These are phyloP conservation scores for Nelumbo lutea DNA, from an alignment of 164 flowering plant genomes.

Conservation along the genomic window DNA sequence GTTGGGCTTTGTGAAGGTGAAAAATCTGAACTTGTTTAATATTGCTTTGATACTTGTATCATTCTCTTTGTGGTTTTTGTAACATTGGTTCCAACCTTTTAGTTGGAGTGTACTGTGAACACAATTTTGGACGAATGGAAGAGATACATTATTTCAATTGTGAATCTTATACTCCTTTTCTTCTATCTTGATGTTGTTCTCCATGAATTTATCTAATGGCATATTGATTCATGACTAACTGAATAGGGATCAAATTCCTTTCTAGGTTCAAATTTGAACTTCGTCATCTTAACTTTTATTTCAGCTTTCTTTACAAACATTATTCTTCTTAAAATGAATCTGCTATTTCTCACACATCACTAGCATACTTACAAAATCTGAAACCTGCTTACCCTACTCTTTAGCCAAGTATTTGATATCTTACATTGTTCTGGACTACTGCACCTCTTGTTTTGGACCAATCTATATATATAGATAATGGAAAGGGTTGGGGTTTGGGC, in stretches of 20 bases:
- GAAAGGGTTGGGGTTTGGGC: no score
- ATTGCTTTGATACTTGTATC: not conserved
- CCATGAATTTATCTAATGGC: not conserved
- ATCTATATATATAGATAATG: no score
- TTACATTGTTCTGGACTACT: no score
- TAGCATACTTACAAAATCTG: not conserved
- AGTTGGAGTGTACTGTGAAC: no score
- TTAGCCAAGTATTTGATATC: no score
- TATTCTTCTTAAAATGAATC: not conserved
- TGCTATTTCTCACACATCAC: not conserved
- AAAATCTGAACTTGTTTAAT: not conserved
- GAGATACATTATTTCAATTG: not conserved
- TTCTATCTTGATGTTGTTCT: not conserved
- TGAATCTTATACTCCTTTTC: not conserved
- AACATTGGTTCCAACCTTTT: no score
- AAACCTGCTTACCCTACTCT: not conserved
- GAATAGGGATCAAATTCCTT: not conserved
- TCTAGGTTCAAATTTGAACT: not conserved
- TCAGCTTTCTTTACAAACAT: not conserved
- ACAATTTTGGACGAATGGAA: not conserved
- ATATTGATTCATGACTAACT: not conserved
- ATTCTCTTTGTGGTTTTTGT: not conserved
- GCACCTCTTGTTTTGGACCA: no score
- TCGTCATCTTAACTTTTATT: not conserved
- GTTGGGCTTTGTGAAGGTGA: conserved; percentile 5